phyloP scores from a whole-genome alignment of 1,284 basidiomycete species.

The Cystobasidiaceae sp. region DNA sequence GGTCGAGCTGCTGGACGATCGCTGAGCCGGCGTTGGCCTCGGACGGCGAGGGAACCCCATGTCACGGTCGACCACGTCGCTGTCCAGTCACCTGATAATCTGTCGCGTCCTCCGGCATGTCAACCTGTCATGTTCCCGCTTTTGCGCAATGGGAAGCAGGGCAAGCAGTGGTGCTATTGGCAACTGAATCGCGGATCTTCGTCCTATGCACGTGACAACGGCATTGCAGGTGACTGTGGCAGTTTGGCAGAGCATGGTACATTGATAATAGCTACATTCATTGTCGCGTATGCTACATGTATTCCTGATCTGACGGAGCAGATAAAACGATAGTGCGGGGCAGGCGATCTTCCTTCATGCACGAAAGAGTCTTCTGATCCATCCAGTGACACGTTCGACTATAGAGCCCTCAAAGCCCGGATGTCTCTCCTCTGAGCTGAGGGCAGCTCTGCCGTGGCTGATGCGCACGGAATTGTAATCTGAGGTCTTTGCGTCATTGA shows the following conservation, averaged over 20 bases:
- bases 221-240: neutral
- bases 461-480: neutral
- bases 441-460: neutral
- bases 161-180: too few species aligned
- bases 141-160: too few species aligned
- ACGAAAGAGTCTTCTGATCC: constrained; percentile 15
- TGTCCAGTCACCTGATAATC: too few species aligned
- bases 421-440: constrained; percentile 3
- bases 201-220: too few species aligned
- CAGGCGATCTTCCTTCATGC: too few species aligned
- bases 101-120: too few species aligned
- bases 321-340: too few species aligned
- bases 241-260: neutral
- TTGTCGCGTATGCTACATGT: too few species aligned
- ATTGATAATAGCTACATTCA: neutral
- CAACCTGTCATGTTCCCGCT: too few species aligned
- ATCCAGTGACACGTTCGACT: constrained; percentile 12
- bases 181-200: neutral
- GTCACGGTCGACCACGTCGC: too few species aligned
- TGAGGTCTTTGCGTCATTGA: neutral
- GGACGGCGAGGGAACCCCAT: constrained; percentile 29
- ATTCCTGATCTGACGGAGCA: too few species aligned
- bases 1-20: constrained; percentile 17
- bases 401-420: constrained; percentile 14
- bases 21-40: constrained; percentile 1